Conservation (phyloP, 179 eudicot genomes). For the Spergularia azorica region DNA sequence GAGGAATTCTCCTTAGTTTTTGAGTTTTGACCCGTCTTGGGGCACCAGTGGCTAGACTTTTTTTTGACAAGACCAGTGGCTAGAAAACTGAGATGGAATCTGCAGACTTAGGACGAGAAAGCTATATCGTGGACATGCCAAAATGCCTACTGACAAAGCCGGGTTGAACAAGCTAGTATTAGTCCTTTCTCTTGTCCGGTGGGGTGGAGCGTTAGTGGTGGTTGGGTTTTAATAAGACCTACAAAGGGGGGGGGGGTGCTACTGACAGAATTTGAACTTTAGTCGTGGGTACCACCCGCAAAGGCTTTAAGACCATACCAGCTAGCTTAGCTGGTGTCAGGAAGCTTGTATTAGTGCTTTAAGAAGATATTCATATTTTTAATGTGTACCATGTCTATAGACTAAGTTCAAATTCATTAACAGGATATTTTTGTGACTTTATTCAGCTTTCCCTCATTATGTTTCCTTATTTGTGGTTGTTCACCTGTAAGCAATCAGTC, state of each 20-base stretch:
- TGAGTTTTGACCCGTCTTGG: background rate
- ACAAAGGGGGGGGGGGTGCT: background rate
- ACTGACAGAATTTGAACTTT: background rate
- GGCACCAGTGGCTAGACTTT: background rate
- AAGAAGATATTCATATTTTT: background rate
- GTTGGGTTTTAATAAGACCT: background rate
- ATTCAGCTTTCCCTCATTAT: background rate
- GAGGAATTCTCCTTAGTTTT: background rate
- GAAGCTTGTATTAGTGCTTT: slow-evolving; percentile 1
- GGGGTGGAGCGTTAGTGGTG: background rate
- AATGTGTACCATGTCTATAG: background rate
- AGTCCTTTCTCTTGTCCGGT: background rate
- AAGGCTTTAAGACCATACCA: background rate
- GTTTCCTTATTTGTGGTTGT: background rate
- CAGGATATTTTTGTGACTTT: background rate
- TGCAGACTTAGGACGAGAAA: background rate
- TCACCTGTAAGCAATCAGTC: background rate
- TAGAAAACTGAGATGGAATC: background rate
- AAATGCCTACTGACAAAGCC: background rate
- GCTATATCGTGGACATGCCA: background rate
- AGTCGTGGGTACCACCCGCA: background rate
- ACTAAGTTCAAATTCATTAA: too few species aligned
- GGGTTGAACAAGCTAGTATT: background rate
- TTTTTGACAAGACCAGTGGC: background rate
- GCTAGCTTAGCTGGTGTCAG: background rate